Conservation (phyloP, 345 rosid genomes). For the Boechera divaricarpa region DNA sequence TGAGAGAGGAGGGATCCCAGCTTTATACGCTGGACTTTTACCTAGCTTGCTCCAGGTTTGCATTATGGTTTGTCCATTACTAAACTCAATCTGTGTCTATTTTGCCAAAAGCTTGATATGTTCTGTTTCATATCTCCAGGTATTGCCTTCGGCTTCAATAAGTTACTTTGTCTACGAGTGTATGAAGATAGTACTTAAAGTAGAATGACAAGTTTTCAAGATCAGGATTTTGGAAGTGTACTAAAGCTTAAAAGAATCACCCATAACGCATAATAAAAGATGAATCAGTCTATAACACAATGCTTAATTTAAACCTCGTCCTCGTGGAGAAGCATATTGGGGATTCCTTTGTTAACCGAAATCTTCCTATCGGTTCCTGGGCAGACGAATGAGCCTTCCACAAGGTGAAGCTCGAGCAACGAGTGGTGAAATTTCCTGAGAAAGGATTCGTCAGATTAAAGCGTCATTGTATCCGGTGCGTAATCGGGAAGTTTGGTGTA, state of each 20-base stretch:
- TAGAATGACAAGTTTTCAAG: constrained; percentile 48
- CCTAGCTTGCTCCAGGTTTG: constrained; percentile 94
- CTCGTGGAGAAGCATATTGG: constrained; percentile 87
- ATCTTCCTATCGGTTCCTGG: constrained; percentile 73
- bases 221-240: constrained; percentile 10
- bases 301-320: constrained; percentile 65
- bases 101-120: constrained; percentile 13
- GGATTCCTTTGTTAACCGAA: constrained; percentile 72
- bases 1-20: constrained; percentile 83
- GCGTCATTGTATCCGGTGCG: constrained; percentile 53
- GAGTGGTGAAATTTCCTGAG: constrained; percentile 74
- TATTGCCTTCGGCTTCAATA: constrained; percentile 90
- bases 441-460: constrained; percentile 62
- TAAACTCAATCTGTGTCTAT: neutral
- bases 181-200: constrained; percentile 90
- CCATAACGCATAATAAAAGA: constrained; percentile 7
- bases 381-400: constrained; percentile 81
- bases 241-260: constrained; percentile 14
- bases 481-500: constrained; percentile 65
- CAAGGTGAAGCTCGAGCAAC: constrained; percentile 77
- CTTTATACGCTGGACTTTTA: constrained; percentile 80
- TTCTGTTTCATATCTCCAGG: constrained; percentile 55
- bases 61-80: constrained; percentile 8
- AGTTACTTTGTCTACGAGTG: constrained; percentile 84
- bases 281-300: neutral